Evolutionary conservation across 75 land plant species (phyloP).

Genomic region (Azolla pinnata): DNA sequence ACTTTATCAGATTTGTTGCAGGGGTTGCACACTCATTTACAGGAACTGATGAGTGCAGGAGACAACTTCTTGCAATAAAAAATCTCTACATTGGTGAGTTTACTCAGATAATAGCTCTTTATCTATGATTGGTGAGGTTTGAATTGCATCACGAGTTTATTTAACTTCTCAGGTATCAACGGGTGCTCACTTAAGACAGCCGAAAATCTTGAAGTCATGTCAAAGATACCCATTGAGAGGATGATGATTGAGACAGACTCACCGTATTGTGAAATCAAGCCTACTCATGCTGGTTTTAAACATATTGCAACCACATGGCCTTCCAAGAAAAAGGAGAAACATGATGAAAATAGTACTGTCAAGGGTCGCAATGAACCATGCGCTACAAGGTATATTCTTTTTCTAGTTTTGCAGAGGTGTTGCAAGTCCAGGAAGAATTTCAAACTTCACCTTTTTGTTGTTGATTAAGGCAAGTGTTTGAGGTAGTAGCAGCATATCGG

Average conservation of each 20-base stretch:
- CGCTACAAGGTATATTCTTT: constrained; percentile 50
- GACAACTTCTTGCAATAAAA: constrained; percentile 52
- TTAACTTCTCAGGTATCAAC: constrained; percentile 90
- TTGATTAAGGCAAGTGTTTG: constrained; percentile 82
- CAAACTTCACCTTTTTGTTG: background rate
- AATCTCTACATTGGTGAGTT: constrained; percentile 85
- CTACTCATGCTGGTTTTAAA: constrained; percentile 83
- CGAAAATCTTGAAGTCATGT: constrained; percentile 76
- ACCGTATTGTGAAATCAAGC: constrained; percentile 92
- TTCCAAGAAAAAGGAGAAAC: constrained; percentile 95
- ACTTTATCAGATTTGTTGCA: constrained; percentile 45
- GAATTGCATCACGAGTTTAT: too few relatives aligned
- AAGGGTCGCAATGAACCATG: constrained; percentile 98
- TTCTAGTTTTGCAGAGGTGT: background rate
- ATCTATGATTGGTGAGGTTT: too few relatives aligned
- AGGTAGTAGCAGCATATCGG: constrained; percentile 81
- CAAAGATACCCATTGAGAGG: constrained; percentile 65
- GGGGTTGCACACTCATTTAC: constrained; percentile 97
- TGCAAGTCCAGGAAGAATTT: background rate
- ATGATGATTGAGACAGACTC: constrained; percentile 99
- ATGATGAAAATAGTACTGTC: constrained; percentile 58
- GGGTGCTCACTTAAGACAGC: constrained; percentile 92
- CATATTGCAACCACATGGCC: constrained; percentile 64
- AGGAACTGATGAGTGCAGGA: constrained; percentile 67
- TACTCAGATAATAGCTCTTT: too few relatives aligned